Evolutionary conservation across 306 rosid genomes (phyloP).

Genomic region (Ormosia semicastrata): DNA sequence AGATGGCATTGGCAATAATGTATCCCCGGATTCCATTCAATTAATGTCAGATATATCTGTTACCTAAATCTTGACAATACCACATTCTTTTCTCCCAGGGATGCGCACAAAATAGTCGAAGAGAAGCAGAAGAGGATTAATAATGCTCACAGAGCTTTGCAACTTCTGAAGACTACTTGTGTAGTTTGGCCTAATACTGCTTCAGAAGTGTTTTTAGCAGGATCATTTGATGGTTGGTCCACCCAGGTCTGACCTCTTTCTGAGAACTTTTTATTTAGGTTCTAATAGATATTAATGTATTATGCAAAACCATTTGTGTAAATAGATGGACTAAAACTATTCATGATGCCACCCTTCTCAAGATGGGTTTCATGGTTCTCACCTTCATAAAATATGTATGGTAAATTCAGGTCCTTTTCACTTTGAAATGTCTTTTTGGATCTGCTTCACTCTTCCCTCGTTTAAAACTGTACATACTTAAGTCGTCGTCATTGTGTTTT

Average conservation of each 20-base stretch:
- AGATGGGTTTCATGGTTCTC: neutral
- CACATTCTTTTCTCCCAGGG: conserved; percentile 45
- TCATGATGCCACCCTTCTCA: neutral
- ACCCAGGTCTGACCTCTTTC: conserved; percentile 55
- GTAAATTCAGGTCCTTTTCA: neutral
- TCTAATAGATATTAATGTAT: neutral
- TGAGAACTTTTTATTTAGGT: neutral
- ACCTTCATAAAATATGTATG: neutral
- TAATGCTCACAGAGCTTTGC: conserved; percentile 52
- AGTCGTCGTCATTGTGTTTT: neutral
- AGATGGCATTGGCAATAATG: conserved; percentile 76
- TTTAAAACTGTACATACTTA: neutral
- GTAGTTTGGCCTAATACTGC: conserved; percentile 81
- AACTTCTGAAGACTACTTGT: conserved; percentile 51
- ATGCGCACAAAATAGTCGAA: conserved; percentile 57
- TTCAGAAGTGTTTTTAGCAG: conserved; percentile 75
- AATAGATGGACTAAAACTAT: neutral
- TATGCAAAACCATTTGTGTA: neutral
- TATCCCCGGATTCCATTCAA: conserved; percentile 33
- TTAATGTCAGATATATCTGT: neutral
- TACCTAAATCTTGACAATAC: conserved; percentile 25
- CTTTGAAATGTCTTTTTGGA: neutral
- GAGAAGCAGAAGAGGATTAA: conserved; percentile 70
- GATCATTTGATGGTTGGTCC: conserved; percentile 97
- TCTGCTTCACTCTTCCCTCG: neutral